Percentiles rank a stretch among this genome's conserved stretches.
Evolutionary conservation across 495 filamentous ascomycete genomes (phyloP).

Genomic region (Rhizodiscina lignyota): DNA sequence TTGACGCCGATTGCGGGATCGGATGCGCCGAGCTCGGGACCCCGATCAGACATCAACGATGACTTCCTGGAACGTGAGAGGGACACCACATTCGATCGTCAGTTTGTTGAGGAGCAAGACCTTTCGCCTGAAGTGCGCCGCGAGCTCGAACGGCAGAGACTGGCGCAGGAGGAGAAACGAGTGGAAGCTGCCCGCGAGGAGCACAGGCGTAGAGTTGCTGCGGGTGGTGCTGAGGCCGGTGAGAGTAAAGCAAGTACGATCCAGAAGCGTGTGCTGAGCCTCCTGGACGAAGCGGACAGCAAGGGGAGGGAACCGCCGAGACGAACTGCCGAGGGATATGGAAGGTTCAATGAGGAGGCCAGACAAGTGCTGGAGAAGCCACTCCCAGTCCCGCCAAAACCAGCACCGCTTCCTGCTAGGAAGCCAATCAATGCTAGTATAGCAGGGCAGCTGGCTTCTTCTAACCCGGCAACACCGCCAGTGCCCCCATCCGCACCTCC

Average conservation of each 20-base stretch:
- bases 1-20: slow-evolving; percentile 62
- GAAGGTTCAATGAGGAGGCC: slow-evolving; percentile 51
- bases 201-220: slow-evolving; percentile 62
- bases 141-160: slow-evolving; percentile 69
- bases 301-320: slow-evolving; percentile 37
- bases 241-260: slow-evolving; percentile 45
- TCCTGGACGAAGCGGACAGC: slow-evolving; percentile 77
- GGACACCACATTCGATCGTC: slow-evolving; percentile 7
- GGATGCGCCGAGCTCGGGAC: slow-evolving; percentile 52
- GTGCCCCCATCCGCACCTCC: slow-evolving; percentile 5
- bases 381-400: background rate
- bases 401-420: slow-evolving; percentile 2
- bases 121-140: slow-evolving; percentile 79
- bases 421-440: slow-evolving; percentile 1
- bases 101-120: slow-evolving; percentile 45
- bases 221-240: slow-evolving; percentile 29
- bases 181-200: slow-evolving; percentile 86
- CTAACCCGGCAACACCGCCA: too few species aligned
- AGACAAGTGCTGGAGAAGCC: slow-evolving; percentile 7
- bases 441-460: background rate
- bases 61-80: slow-evolving; percentile 33
- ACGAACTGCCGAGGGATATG: slow-evolving; percentile 79
- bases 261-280: slow-evolving; percentile 71
- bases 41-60: slow-evolving; percentile 36
- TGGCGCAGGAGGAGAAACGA: slow-evolving; percentile 81